Conservation (phyloP, 441 rosid species). For the Geranium incanum region DNA sequence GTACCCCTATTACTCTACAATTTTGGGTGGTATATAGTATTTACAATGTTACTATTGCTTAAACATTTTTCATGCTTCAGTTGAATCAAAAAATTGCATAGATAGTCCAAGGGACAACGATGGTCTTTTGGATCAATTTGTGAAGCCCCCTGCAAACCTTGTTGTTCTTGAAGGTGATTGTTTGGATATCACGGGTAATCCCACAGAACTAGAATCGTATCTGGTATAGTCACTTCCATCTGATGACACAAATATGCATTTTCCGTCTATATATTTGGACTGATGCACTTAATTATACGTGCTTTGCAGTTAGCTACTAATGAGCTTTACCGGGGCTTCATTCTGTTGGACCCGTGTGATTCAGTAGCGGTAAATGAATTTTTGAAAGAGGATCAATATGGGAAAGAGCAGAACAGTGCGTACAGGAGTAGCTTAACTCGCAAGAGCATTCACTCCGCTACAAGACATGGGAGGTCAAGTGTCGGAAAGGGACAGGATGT, state of each 20-base stretch:
- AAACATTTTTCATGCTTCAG: slow-evolving; percentile 9
- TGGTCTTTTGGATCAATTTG: slow-evolving; percentile 11
- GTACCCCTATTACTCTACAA: slow-evolving; percentile 12
- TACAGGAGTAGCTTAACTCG: slow-evolving; percentile 35
- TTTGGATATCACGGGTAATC: slow-evolving; percentile 21
- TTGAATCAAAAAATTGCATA: slow-evolving; percentile 23
- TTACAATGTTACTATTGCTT: background rate
- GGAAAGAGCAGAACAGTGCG: slow-evolving; percentile 38
- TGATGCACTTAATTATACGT: background rate
- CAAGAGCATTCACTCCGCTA: slow-evolving; percentile 53
- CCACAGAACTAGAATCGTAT: slow-evolving; percentile 24
- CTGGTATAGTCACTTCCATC: slow-evolving; percentile 17
- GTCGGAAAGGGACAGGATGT: slow-evolving; percentile 42
- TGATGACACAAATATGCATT: background rate
- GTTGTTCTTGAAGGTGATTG: slow-evolving; percentile 29
- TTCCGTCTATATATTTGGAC: background rate
- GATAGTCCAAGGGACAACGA: slow-evolving; percentile 16
- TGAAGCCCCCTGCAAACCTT: slow-evolving; percentile 27
- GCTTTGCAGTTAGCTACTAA: slow-evolving; percentile 23
- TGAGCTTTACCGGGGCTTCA: slow-evolving; percentile 20
- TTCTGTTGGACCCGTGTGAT: slow-evolving; percentile 39
- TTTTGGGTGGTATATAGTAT: background rate
- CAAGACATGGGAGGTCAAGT: slow-evolving; percentile 43
- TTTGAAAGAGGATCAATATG: slow-evolving; percentile 33
- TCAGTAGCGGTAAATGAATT: slow-evolving; percentile 49